These are phyloP conservation scores for Euphorbia peplus DNA, from an alignment of 345 rosid species.

Conservation along the genomic window DNA sequence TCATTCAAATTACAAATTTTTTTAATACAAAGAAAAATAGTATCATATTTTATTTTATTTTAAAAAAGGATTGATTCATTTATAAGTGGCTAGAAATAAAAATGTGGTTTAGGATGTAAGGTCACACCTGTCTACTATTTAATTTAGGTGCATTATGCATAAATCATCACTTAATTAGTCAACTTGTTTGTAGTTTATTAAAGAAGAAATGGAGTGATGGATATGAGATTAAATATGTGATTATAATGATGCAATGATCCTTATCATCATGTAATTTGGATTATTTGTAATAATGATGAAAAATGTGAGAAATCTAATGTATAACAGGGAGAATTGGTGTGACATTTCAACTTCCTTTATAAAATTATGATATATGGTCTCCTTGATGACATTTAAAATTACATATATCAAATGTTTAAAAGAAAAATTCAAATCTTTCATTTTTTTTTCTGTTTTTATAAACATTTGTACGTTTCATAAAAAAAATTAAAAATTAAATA, in stretches of 20 bases:
- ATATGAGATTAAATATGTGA: slow-evolving; percentile 10
- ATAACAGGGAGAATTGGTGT: background rate
- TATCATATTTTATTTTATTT: no score
- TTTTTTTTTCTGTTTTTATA: no score
- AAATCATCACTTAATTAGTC: slow-evolving; percentile 13
- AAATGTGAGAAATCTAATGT: background rate
- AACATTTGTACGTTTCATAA: no score
- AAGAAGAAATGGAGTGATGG: slow-evolving; percentile 12
- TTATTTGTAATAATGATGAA: background rate
- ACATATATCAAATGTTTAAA: background rate
- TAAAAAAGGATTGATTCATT: no score
- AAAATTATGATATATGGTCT: slow-evolving; percentile 1
- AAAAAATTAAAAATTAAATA: no score
- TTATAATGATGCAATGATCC: slow-evolving; percentile 23
- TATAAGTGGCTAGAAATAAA: no score
- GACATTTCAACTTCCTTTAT: slow-evolving; percentile 12
- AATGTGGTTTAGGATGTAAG: background rate
- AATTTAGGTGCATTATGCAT: background rate
- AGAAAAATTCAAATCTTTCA: background rate
- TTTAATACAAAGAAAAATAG: no score
- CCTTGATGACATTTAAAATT: background rate
- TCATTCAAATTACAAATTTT: no score
- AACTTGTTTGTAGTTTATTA: slow-evolving; percentile 9
- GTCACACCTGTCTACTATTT: background rate
- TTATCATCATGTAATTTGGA: slow-evolving; percentile 12